A percentile compares a stretch with the other conserved stretches of the same genome.
These are phyloP conservation scores for Suillus occidentalis DNA, from an alignment of 768 basidiomycete species.

Conservation along the genomic window DNA sequence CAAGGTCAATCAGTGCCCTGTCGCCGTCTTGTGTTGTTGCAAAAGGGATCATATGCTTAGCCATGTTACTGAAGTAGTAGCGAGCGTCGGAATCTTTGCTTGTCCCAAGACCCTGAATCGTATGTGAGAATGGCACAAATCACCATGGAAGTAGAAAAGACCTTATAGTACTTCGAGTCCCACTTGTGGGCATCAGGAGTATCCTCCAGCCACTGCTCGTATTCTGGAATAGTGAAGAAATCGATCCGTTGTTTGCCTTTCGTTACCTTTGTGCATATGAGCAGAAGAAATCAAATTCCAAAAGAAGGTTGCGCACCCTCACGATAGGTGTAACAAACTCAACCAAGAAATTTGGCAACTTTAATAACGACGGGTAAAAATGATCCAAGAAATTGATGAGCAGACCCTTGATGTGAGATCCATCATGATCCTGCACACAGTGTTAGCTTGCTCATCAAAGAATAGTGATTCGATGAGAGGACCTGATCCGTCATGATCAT, in stretches of 20 bases:
- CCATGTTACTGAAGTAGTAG: constrained; percentile 90
- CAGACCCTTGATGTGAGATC: constrained; percentile 99
- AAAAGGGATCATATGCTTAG: constrained; percentile 94
- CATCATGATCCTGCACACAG: constrained; percentile 86
- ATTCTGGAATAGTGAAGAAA: constrained; percentile 98
- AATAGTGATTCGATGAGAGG: neutral
- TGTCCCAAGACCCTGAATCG: constrained; percentile 88
- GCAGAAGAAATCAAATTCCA: neutral
- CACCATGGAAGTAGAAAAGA: constrained; percentile 25
- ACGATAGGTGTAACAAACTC: constrained; percentile 99
- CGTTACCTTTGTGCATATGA: constrained; percentile 48
- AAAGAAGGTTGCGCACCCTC: constrained; percentile 52
- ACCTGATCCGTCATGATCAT: constrained; percentile 99
- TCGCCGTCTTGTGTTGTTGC: constrained; percentile 78
- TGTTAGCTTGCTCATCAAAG: neutral
- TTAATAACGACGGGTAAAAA: constrained; percentile 93
- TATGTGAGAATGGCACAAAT: constrained; percentile 4
- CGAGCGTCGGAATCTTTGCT: constrained; percentile 87
- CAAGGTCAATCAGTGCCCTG: constrained; percentile 88
- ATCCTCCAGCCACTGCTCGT: constrained; percentile 85
- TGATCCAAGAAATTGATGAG: constrained; percentile 98
- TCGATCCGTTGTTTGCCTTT: constrained; percentile 78
- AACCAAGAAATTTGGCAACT: constrained; percentile 87
- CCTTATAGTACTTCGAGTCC: constrained; percentile 98
- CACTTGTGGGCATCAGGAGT: constrained; percentile 79